Evolutionary conservation across 805 yeast species (phyloP).

Genomic region (Hyphopichia homilentoma): DNA sequence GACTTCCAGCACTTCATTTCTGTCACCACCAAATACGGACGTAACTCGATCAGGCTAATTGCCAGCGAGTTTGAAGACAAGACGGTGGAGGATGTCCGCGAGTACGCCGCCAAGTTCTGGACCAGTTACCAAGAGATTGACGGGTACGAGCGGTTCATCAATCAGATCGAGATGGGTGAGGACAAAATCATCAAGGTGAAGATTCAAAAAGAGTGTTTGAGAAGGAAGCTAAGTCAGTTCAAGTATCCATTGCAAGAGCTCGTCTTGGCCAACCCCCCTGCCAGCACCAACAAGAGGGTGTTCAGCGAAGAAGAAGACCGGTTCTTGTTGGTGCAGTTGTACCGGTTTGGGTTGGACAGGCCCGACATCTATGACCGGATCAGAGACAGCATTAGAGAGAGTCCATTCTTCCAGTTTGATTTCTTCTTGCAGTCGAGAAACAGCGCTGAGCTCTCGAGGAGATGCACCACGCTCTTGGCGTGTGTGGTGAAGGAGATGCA

Average conservation of each 20-base stretch:
- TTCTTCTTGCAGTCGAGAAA: conserved; percentile 82
- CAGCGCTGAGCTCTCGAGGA: conserved; percentile 70
- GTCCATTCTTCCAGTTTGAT: conserved; percentile 81
- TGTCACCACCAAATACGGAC: conserved; percentile 73
- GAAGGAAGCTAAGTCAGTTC: conserved; percentile 69
- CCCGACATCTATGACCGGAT: conserved; percentile 77
- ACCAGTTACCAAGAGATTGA: conserved; percentile 71
- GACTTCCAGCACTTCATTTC: conserved; percentile 83
- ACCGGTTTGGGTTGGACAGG: conserved; percentile 75
- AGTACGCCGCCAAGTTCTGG: conserved; percentile 84
- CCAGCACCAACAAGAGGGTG: conserved; percentile 55
- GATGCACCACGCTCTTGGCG: conserved; percentile 75
- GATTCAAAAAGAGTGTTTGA: conserved; percentile 73
- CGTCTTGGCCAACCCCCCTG: conserved; percentile 66
- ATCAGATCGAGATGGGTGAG: conserved; percentile 85
- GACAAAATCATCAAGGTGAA: conserved; percentile 64
- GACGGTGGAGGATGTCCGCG: conserved; percentile 71
- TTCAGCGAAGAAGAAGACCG: conserved; percentile 90
- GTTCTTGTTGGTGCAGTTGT: conserved; percentile 74
- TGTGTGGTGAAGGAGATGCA: conserved; percentile 65
- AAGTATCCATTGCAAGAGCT: conserved; percentile 78
- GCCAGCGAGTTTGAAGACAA: conserved; percentile 81
- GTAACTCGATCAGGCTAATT: conserved; percentile 67
- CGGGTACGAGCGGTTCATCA: conserved; percentile 79
- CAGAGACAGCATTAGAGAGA: conserved; percentile 66